A percentile compares a stretch with the other conserved stretches of the same genome.
These are phyloP conservation scores for Tricholoma saponaceum DNA, from an alignment of 768 basidiomycete genomes.

Conservation along the genomic window DNA sequence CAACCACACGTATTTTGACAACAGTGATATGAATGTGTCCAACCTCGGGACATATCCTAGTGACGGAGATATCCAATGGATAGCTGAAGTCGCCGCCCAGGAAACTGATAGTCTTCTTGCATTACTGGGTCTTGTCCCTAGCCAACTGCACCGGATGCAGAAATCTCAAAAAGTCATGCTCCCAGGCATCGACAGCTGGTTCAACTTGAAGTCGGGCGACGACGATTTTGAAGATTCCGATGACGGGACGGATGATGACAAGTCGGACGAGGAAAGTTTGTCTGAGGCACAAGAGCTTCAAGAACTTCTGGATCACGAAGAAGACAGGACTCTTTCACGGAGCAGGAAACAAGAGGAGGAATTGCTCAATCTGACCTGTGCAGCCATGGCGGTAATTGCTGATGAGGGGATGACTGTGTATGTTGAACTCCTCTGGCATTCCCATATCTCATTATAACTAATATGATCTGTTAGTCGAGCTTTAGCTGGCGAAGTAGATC, in stretches of 20 bases:
- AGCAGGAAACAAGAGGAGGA: neutral
- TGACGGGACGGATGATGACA: neutral
- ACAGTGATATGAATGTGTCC: conserved; percentile 12
- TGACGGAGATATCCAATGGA: conserved; percentile 17
- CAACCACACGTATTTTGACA: conserved; percentile 23
- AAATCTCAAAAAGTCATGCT: neutral
- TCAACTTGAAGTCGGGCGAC: neutral
- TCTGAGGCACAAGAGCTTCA: neutral
- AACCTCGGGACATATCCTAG: conserved; percentile 18
- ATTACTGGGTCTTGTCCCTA: conserved; percentile 15
- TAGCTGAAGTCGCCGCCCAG: conserved; percentile 12
- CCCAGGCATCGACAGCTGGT: conserved; percentile 3
- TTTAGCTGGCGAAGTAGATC: conserved; percentile 7
- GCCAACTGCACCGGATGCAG: neutral
- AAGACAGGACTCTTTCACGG: neutral
- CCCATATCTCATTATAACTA: conserved; percentile 15
- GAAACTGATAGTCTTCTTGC: conserved; percentile 18
- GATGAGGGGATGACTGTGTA: conserved; percentile 4
- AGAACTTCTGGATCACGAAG: neutral
- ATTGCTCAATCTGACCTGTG: neutral
- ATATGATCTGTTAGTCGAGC: neutral
- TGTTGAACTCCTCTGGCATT: neutral
- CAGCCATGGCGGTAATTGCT: conserved; percentile 4
- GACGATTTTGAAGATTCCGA: neutral
- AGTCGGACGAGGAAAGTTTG: neutral